Conservation (phyloP, 306 rosid genomes). For the Erythrophleum fordii region DNA sequence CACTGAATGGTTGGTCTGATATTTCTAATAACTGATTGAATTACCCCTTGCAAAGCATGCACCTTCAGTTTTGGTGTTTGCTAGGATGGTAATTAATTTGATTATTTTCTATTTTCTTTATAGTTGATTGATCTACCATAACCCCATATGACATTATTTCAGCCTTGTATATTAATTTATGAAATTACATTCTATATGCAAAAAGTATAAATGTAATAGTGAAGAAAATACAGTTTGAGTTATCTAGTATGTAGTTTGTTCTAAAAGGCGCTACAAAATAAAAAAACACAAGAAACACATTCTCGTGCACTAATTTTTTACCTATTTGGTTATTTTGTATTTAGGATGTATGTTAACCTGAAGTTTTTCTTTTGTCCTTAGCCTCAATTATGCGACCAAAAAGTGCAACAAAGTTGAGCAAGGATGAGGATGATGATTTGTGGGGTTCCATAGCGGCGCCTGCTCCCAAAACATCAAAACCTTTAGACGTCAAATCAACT, state of each 20-base stretch:
- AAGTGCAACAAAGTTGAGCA: slow-evolving; percentile 54
- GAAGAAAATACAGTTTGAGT: not conserved
- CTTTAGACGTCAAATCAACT: slow-evolving; percentile 59
- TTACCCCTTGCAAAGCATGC: slow-evolving; percentile 18
- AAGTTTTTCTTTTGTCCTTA: slow-evolving; percentile 32
- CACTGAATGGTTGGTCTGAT: slow-evolving; percentile 20
- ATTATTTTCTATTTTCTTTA: not conserved
- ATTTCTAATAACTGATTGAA: not conserved
- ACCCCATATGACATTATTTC: not conserved
- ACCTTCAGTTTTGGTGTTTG: slow-evolving; percentile 27
- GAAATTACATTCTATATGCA: not conserved
- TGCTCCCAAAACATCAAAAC: slow-evolving; percentile 75
- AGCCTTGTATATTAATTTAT: not conserved
- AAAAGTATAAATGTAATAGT: not conserved
- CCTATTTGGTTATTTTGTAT: slow-evolving; percentile 24
- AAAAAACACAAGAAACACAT: slow-evolving; percentile 7
- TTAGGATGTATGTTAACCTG: slow-evolving; percentile 10
- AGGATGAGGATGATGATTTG: slow-evolving; percentile 74
- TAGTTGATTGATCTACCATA: not conserved
- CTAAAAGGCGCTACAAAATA: slow-evolving; percentile 17
- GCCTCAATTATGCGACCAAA: slow-evolving; percentile 64
- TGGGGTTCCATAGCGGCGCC: slow-evolving; percentile 98
- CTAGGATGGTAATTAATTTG: slow-evolving; percentile 14
- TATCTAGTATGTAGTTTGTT: not conserved
- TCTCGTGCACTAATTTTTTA: slow-evolving; percentile 6